phyloP scores from a whole-genome alignment of 202 grass and related monocot species.

The Carex arenaria region DNA sequence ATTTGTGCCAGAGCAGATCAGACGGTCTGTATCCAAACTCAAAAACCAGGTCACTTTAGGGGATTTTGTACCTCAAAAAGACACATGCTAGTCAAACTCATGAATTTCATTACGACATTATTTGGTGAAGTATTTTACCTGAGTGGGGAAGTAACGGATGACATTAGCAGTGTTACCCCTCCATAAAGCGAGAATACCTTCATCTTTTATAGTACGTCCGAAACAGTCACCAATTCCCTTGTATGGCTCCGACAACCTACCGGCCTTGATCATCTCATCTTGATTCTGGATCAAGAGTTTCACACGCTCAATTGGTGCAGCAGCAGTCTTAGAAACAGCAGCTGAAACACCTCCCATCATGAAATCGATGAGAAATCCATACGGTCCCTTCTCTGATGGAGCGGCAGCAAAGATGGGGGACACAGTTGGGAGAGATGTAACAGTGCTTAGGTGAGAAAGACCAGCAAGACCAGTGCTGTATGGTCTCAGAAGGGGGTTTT shows the following conservation, averaged over 20 bases:
- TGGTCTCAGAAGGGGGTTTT: conserved; percentile 18
- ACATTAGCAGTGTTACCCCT: conserved; percentile 71
- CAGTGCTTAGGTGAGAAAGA: not conserved
- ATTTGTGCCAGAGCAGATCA: too few relatives aligned
- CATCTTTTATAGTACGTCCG: conserved; percentile 47
- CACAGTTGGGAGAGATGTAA: conserved; percentile 25
- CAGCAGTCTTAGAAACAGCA: conserved; percentile 63
- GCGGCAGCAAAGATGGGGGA: conserved; percentile 45
- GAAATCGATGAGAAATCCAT: conserved; percentile 59
- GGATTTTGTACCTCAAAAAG: not conserved
- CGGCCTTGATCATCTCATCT: conserved; percentile 59
- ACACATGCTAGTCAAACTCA: not conserved
- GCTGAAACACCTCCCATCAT: conserved; percentile 72
- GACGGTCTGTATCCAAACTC: too few relatives aligned
- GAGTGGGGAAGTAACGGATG: conserved; percentile 67
- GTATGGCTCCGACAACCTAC: conserved; percentile 60
- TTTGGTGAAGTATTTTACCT: conserved; percentile 26
- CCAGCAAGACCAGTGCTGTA: conserved; percentile 20
- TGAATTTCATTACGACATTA: not conserved
- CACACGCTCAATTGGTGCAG: conserved; percentile 68
- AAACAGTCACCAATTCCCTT: conserved; percentile 67
- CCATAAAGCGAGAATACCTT: conserved; percentile 44
- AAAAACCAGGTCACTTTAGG: too few relatives aligned
- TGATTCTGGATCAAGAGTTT: conserved; percentile 76
- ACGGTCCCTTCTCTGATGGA: conserved; percentile 51